Percentiles rank a stretch among this genome's conserved stretches.
phyloP scores from a whole-genome alignment of 129 eudicot species.

The Artemisia tridentata region DNA sequence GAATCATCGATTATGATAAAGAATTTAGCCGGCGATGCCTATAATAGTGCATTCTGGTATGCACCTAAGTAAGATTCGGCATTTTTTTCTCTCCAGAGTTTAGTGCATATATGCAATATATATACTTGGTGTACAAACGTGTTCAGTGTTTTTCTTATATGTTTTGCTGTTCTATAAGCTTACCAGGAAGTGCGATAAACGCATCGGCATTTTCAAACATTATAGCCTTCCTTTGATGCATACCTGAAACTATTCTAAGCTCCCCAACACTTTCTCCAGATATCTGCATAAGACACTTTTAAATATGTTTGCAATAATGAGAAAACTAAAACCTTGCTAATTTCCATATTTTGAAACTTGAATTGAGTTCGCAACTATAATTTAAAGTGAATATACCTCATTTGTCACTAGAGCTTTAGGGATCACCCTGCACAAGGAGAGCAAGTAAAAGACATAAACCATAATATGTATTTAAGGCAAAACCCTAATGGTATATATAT shows the following conservation, averaged over 20 bases:
- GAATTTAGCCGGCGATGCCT: too few relatives aligned
- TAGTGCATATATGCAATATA: not conserved
- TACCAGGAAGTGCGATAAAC: slow-evolving; percentile 80
- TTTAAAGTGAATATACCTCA: slow-evolving; percentile 43
- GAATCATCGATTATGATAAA: too few relatives aligned
- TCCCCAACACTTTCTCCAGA: slow-evolving; percentile 64
- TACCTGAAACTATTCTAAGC: slow-evolving; percentile 50
- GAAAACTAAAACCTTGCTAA: not conserved
- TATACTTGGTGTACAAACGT: not conserved
- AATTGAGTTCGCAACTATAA: not conserved
- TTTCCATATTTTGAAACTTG: not conserved
- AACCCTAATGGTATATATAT: not conserved
- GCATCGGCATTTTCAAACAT: slow-evolving; percentile 74
- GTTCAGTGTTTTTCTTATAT: not conserved
- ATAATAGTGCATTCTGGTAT: not conserved
- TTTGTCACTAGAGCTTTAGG: slow-evolving; percentile 58
- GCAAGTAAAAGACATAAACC: slow-evolving; percentile 5
- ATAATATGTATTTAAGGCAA: not conserved
- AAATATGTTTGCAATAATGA: not conserved
- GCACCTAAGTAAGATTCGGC: not conserved
- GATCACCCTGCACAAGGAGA: slow-evolving; percentile 46
- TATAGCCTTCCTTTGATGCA: slow-evolving; percentile 77
- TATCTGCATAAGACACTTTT: slow-evolving; percentile 35
- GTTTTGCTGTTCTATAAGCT: not conserved
- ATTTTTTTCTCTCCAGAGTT: not conserved